Evolutionary conservation across 225 moss, liverwort and hornwort genomes (phyloP).

Genomic region (Polytrichum formosum): DNA sequence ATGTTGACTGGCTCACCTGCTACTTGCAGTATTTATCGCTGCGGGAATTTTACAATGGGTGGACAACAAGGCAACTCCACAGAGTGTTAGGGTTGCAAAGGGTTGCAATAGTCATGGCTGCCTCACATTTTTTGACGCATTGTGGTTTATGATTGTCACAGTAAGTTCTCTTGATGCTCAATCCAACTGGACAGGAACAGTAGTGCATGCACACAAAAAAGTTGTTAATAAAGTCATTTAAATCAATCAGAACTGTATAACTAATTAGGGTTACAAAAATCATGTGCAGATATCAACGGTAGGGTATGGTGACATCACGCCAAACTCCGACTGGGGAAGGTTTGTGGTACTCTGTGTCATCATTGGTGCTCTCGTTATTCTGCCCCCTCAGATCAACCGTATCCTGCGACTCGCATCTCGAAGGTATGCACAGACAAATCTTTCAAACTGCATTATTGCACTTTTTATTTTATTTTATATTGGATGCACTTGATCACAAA

Average conservation of each 20-base stretch:
- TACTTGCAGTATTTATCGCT: constrained; percentile 47
- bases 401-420: constrained; percentile 48
- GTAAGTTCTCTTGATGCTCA: constrained; percentile 18
- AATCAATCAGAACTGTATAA: too few relatives aligned
- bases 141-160: constrained; percentile 59
- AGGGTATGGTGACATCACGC: constrained; percentile 55
- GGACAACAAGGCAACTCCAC: constrained; percentile 31
- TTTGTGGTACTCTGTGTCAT: constrained; percentile 31
- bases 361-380: constrained; percentile 27
- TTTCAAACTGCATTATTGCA: too few relatives aligned
- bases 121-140: constrained; percentile 39
- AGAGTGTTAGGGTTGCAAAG: constrained; percentile 9
- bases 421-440: constrained; percentile 18
- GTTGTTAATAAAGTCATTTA: too few relatives aligned
- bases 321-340: constrained; percentile 42
- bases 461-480: background rate
- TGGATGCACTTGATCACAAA: too few relatives aligned
- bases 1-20: too few relatives aligned
- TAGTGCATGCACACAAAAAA: too few relatives aligned
- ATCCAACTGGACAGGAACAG: background rate
- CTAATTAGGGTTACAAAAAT: too few relatives aligned
- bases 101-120: constrained; percentile 37
- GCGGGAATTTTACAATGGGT: constrained; percentile 60
- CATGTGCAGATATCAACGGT: constrained; percentile 47
- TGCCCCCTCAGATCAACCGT: constrained; percentile 39